Percentiles rank a stretch among this genome's conserved stretches.
phyloP scores from a whole-genome alignment of 805 yeast genomes.

The Candida bentonensis region DNA sequence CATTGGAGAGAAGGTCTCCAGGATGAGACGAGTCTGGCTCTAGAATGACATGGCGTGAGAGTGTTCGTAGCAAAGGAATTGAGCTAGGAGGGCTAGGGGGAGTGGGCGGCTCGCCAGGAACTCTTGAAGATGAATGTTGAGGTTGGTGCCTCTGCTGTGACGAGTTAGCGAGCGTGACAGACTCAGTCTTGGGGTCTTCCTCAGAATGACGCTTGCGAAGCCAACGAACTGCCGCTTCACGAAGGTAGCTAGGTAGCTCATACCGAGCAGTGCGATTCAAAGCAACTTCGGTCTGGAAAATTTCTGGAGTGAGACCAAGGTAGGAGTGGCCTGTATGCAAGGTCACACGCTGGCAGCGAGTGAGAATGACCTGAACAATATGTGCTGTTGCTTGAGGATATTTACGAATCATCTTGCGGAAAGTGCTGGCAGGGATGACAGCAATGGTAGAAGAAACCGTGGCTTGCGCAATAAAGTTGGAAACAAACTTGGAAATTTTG shows the following conservation, averaged over 20 bases:
- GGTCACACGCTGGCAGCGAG: constrained; percentile 79
- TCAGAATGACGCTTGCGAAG: constrained; percentile 17
- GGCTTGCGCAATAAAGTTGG: constrained; percentile 59
- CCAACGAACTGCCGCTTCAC: constrained; percentile 39
- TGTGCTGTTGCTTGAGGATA: constrained; percentile 87
- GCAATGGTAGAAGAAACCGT: constrained; percentile 70
- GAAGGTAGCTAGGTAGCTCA: constrained; percentile 51
- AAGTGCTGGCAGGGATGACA: constrained; percentile 77
- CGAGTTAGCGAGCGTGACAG: constrained; percentile 2
- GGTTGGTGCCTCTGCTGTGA: not conserved
- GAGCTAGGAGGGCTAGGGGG: not conserved
- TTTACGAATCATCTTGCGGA: constrained; percentile 51
- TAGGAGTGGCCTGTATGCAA: constrained; percentile 82
- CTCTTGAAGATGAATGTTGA: not conserved
- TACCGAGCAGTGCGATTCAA: constrained; percentile 37
- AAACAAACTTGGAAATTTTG: constrained; percentile 7
- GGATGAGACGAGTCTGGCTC: constrained; percentile 40
- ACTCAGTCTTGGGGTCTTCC: constrained; percentile 9
- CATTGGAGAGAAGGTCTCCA: constrained; percentile 74
- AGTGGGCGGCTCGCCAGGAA: not conserved
- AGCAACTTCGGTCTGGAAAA: constrained; percentile 58
- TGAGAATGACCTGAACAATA: constrained; percentile 82
- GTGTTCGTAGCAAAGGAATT: not conserved
- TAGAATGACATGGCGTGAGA: constrained; percentile 13
- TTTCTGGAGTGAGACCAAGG: constrained; percentile 70